Conservation (phyloP, 2,329 filamentous ascomycete genomes). For the Myriosclerotinia scirpicola region DNA sequence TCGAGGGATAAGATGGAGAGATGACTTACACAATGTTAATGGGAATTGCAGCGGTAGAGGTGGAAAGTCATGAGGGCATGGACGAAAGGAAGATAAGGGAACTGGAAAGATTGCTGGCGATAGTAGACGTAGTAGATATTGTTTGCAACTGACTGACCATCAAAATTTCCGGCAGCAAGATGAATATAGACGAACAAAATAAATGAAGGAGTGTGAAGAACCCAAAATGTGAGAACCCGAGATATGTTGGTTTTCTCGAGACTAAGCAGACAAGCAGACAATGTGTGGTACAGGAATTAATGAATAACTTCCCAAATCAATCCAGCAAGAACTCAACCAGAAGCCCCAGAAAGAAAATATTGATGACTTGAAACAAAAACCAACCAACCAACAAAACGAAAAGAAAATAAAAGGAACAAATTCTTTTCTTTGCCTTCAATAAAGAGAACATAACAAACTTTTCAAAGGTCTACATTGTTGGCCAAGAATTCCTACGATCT, state of each 20-base stretch:
- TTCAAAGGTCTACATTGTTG: not conserved
- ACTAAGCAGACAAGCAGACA: not conserved
- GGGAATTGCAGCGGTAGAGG: not conserved
- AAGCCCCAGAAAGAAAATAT: not conserved
- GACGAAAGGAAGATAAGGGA: no score
- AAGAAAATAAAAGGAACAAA: not conserved
- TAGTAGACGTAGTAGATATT: not conserved
- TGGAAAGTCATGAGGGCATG: conserved; percentile 16
- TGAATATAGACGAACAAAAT: not conserved
- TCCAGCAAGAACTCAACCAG: not conserved
- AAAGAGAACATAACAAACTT: no score
- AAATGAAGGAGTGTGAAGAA: not conserved
- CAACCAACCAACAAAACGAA: not conserved
- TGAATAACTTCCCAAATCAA: not conserved
- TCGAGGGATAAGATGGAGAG: not conserved
- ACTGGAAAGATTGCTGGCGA: not conserved
- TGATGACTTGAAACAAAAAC: not conserved
- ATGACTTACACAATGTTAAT: conserved; percentile 11
- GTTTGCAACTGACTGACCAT: not conserved
- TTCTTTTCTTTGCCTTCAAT: not conserved
- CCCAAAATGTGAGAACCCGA: not conserved
- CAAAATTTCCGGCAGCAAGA: not conserved
- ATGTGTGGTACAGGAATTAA: not conserved
- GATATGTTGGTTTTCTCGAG: no score
- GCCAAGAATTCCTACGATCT: not conserved